Conservation (phyloP, 2,329 filamentous ascomycete genomes). For the Malbranchea cinnamomea region DNA sequence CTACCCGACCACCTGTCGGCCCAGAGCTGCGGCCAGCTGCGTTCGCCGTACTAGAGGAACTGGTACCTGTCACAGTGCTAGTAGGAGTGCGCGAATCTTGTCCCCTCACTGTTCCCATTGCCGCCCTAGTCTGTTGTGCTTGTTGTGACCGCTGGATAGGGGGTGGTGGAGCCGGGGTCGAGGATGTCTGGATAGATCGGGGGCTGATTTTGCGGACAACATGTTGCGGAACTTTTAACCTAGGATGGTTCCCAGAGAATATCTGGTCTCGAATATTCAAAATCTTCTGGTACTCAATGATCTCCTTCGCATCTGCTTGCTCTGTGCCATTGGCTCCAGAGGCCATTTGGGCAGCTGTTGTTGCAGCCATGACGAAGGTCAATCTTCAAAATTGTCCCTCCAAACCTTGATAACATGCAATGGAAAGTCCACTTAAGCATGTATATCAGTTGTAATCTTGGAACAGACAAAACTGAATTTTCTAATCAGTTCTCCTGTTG, state of each 20-base stretch:
- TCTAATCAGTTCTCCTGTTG: too few species aligned
- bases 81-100: slow-evolving; percentile 3
- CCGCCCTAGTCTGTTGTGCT: slow-evolving; percentile 11
- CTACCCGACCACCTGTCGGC: slow-evolving; percentile 9
- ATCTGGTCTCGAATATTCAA: slow-evolving; percentile 67
- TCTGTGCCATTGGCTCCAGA: slow-evolving; percentile 16
- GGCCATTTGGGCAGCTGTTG: slow-evolving; percentile 7
- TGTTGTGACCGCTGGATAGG: slow-evolving; percentile 12
- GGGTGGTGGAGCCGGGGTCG: slow-evolving; percentile 16
- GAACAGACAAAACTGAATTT: too few species aligned
- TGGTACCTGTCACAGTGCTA: slow-evolving; percentile 10
- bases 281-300: slow-evolving; percentile 64
- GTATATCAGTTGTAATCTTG: too few species aligned
- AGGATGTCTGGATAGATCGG: slow-evolving; percentile 20
- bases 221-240: slow-evolving; percentile 42
- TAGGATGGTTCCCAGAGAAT: slow-evolving; percentile 53
- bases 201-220: slow-evolving; percentile 29
- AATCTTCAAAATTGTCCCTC: too few species aligned
- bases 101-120: slow-evolving; percentile 10
- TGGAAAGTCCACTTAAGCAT: too few species aligned
- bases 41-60: slow-evolving; percentile 10
- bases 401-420: too few species aligned
- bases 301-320: slow-evolving; percentile 35
- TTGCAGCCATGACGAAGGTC: slow-evolving; percentile 7
- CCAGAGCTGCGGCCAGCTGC: slow-evolving; percentile 12